phyloP scores from a whole-genome alignment of 495 filamentous ascomycete genomes.

The Penicillium diatomitis region DNA sequence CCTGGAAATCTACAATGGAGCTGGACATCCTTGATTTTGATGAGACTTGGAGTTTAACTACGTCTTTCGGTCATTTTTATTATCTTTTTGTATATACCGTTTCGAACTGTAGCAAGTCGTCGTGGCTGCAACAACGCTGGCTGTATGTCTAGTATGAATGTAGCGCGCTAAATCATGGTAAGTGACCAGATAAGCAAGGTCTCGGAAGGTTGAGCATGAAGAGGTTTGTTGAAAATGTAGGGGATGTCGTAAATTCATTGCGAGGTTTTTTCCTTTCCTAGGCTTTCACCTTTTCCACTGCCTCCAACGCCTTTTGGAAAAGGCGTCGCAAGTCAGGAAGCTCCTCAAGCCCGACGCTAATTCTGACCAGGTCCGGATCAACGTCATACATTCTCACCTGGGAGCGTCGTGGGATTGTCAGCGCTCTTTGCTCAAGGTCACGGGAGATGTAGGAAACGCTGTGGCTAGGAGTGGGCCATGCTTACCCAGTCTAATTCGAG shows the following conservation, averaged over 20 bases:
- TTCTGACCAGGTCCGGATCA: conserved; percentile 64
- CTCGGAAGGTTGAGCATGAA: background rate
- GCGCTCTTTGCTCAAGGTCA: background rate
- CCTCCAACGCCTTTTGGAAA: conserved; percentile 41
- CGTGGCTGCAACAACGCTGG: background rate
- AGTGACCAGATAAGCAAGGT: background rate
- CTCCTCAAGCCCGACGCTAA: conserved; percentile 89
- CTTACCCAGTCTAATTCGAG: conserved; percentile 79
- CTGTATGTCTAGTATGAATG: background rate
- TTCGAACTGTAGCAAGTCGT: background rate
- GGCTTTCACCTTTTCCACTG: conserved; percentile 21
- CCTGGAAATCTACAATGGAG: conserved; percentile 8
- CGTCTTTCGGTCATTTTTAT: background rate
- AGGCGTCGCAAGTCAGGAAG: conserved; percentile 46
- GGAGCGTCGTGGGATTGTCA: background rate
- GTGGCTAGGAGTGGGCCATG: no score
- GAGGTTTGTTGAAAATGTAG: conserved; percentile 2
- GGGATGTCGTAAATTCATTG: background rate
- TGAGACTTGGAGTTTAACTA: background rate
- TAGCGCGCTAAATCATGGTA: background rate
- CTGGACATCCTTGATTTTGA: conserved; percentile 10
- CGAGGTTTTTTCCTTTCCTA: background rate
- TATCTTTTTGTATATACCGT: conserved; percentile 3
- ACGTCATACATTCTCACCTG: conserved; percentile 71
- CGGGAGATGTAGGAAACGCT: no score